Conservation (phyloP, 495 filamentous ascomycete species). For the Xylaria castorea region DNA sequence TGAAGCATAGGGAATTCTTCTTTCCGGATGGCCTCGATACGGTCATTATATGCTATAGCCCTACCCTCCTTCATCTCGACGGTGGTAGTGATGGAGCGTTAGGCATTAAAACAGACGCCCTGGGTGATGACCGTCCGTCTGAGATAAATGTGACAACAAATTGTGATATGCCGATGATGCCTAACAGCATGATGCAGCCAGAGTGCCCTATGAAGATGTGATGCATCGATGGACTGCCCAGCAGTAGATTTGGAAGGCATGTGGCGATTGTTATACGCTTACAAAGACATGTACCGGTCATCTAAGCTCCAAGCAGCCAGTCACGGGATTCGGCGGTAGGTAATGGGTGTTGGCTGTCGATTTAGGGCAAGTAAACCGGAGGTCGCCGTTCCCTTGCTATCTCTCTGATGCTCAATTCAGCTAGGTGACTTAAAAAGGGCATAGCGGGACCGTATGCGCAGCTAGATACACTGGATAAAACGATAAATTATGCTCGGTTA, state of each 20-base stretch:
- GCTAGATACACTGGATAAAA: too few relatives aligned
- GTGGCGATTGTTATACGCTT: slow-evolving; percentile 33
- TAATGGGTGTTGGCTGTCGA: not conserved
- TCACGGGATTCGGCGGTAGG: slow-evolving; percentile 18
- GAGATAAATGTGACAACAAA: not conserved
- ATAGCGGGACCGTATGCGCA: too few relatives aligned
- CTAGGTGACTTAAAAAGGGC: too few relatives aligned
- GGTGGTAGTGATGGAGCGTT: slow-evolving; percentile 17
- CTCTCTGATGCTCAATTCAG: too few relatives aligned
- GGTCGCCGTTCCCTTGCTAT: too few relatives aligned
- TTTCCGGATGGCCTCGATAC: slow-evolving; percentile 71
- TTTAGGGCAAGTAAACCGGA: not conserved
- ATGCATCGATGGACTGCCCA: not conserved
- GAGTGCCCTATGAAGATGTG: not conserved
- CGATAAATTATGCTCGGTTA: too few relatives aligned
- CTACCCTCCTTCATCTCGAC: slow-evolving; percentile 38
- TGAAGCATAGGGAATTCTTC: slow-evolving; percentile 85
- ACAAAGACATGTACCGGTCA: not conserved
- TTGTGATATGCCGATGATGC: not conserved
- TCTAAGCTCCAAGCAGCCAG: not conserved
- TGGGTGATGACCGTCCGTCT: slow-evolving; percentile 22
- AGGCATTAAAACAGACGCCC: slow-evolving; percentile 27
- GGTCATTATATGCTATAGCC: slow-evolving; percentile 62
- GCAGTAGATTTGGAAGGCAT: not conserved
- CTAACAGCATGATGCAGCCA: slow-evolving; percentile 20